Base-by-base conservation (phyloP, 2,329 filamentous ascomycete species). In the Pseudogymnoascus sp. region DNA sequence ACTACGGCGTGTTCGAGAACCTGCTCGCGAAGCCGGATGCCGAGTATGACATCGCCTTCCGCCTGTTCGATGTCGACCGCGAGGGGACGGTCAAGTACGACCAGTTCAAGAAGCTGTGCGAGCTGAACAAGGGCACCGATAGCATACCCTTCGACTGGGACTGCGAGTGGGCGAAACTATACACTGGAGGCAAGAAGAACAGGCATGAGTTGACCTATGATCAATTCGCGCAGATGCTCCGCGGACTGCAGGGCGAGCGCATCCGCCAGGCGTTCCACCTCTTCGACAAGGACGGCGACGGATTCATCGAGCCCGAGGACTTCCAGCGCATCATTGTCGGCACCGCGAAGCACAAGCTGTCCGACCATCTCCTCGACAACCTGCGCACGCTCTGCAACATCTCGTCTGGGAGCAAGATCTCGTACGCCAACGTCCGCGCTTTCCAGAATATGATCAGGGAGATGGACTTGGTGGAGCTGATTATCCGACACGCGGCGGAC, bases 381-480 rank as follows among this genome's bases (percentile, higher is more conserved):
- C 84, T 99, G 55, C 87, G 90, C 66, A 94, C 92, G 0, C 84
- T 99, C 41, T 97, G 93, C 84, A 97, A 97, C 78, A 96, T 97
- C 74, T 91, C 91, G 6, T 82, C 87, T 35, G 88, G 91, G 66
- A 94, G 86, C 80, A 96, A 95, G 78, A 94, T 99, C 69, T 97
- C 92, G 5, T 99, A 99, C 73, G 92, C 94, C 74, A 97, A 96
- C 73, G 94, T 99, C 33, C 87, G 94, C 68, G 94, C 94, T 38
- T 99, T 99, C 80, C 92, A 96, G 79, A 99, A 99, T 75, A 88
- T 99, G 76, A 93, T 99, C 70, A 88, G 90, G 71, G 92, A 97
- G 77, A 97, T 99, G 91, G 94, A 99, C 72, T 83, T 97, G 71
- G 91, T 97, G 59, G 94, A 99, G 79, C 80, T 96, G 68, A 92